Evolutionary conservation across 1,284 basidiomycete genomes (phyloP), one percentile per base, ranked within the genome.

Genomic region (Austroboletus novae-zelandiae): DNA sequence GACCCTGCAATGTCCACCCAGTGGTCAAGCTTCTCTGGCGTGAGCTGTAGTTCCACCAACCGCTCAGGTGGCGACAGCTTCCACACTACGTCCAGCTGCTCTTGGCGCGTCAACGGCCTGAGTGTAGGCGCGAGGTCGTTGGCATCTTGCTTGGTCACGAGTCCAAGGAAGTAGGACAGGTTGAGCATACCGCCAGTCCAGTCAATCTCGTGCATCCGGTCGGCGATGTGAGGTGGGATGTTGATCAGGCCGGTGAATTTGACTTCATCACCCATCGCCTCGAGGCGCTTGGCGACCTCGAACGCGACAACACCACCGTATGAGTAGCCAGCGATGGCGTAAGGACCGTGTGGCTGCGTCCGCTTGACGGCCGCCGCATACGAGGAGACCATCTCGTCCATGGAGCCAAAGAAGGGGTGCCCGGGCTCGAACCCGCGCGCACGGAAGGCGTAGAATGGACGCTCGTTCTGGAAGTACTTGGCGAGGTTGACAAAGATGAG

Each of bases 261-360:
- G 27, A 76, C 72, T 31, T 62, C 57, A 11, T 70, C 69, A 1
- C 72, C 70, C 52, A 61, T 61, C 1, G 57, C 57, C 55, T 71
- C 70, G 29, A 79, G 66, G 23, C 59, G 57, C 56, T 76, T 75
- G 14, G 68, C 70, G 14, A 79, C 67, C 54, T 79, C 75, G 48
- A 74, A 78, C 9, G 74, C 75, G 3, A 75, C 69, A 29, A 72
- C 72, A 39, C 76, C 77, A 34, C 76, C 77, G 43, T 74, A 78
- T 29, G 72, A 74, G 68, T 79, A 78, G 9, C 77, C 77, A 0
- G 71, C 75, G 23, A 78, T 59, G 39, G 71, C 69, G 48, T 74
- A 78, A 1, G 77, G 76, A 0, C 76, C 76, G 2, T 53, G 58
- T 5, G 74, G 70, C 42, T 73, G 71, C 1, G 63, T 60, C 5